Conservation (phyloP, 257 asterid genomes). For the Forsythia suspensa region DNA sequence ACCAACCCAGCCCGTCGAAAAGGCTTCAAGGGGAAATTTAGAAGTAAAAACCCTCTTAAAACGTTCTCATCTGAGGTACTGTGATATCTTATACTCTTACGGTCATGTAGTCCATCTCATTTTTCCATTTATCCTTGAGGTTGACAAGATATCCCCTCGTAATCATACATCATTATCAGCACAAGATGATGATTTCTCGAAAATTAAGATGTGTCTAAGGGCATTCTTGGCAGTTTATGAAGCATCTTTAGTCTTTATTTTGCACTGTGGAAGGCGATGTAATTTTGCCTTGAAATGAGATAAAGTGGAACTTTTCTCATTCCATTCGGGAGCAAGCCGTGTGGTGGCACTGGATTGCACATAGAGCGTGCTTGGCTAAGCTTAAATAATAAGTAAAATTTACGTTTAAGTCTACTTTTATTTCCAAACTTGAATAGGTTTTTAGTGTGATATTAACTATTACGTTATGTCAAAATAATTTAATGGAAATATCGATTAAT, state of each 20-base stretch:
- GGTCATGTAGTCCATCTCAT: background rate
- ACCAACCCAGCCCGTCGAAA: conserved; percentile 43
- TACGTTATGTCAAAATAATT: background rate
- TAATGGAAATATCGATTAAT: background rate
- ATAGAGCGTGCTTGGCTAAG: background rate
- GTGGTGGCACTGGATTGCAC: background rate
- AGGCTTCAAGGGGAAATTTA: conserved; percentile 64
- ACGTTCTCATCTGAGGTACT: conserved; percentile 87
- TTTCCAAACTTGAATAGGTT: no score
- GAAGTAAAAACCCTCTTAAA: conserved; percentile 74
- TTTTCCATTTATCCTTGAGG: background rate
- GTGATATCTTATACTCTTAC: background rate
- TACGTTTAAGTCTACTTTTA: background rate
- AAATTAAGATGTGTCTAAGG: background rate
- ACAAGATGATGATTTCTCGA: background rate
- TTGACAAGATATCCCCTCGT: no score
- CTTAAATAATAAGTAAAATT: background rate
- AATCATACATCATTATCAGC: background rate
- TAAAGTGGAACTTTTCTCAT: background rate
- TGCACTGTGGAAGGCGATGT: background rate
- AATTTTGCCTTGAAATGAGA: background rate
- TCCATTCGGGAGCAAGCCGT: background rate
- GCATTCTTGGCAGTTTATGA: background rate
- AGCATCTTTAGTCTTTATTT: background rate
- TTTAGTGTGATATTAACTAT: background rate